Evolutionary conservation across 2,329 filamentous ascomycete species (phyloP).

Genomic region (Emmonsiellopsis sp.): DNA sequence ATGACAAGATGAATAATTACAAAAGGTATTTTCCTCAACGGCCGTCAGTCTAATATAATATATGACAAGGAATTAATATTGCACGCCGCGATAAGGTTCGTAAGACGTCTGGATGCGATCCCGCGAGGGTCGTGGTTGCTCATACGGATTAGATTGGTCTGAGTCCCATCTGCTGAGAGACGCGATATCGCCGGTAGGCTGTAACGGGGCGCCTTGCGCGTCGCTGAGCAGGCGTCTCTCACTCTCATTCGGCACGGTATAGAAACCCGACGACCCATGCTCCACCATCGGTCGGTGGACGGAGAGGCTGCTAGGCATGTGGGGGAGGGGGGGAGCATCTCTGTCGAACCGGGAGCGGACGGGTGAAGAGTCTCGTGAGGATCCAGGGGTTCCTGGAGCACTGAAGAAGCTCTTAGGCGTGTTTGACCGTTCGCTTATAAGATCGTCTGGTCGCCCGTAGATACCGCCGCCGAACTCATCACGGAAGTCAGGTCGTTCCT

Average conservation of each 20-base stretch:
- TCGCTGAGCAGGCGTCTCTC: slow-evolving; percentile 28
- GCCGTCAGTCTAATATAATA: background rate
- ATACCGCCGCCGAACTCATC: slow-evolving; percentile 73
- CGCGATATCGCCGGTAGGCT: slow-evolving; percentile 8
- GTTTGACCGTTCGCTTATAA: slow-evolving; percentile 35
- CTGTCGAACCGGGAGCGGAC: slow-evolving; percentile 19
- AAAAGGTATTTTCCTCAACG: background rate
- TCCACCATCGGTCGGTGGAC: slow-evolving; percentile 10
- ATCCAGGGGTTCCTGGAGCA: slow-evolving; percentile 27
- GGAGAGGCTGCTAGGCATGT: too few relatives aligned
- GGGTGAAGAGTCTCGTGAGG: slow-evolving; percentile 32
- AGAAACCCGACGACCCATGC: slow-evolving; percentile 18
- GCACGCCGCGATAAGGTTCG: slow-evolving; percentile 10
- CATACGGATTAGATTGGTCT: slow-evolving; percentile 4
- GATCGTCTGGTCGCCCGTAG: slow-evolving; percentile 36
- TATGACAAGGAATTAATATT: background rate
- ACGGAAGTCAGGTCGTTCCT: slow-evolving; percentile 78
- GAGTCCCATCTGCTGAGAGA: slow-evolving; percentile 27
- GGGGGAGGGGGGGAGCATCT: too few relatives aligned
- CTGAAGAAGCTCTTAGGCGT: slow-evolving; percentile 29
- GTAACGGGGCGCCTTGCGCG: slow-evolving; percentile 22
- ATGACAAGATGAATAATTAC: background rate
- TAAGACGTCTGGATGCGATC: slow-evolving; percentile 5
- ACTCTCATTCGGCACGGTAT: slow-evolving; percentile 30
- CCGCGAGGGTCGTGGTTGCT: background rate